Evolutionary conservation across 2,329 filamentous ascomycete species (phyloP).

Genomic region (Ophiosphaerella korrae): DNA sequence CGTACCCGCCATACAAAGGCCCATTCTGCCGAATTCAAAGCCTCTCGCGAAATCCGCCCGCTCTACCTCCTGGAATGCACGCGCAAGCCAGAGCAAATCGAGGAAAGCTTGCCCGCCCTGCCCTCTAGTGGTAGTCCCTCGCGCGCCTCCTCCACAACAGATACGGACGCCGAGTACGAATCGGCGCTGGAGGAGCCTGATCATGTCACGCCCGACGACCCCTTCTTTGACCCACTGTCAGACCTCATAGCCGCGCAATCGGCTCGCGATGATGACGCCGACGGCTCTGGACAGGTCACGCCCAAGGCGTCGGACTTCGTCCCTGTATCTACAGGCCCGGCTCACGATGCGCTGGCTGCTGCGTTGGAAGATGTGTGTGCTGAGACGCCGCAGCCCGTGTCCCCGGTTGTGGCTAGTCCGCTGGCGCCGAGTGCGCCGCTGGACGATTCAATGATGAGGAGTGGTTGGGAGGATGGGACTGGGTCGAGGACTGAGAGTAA

Average conservation of each 20-base stretch:
- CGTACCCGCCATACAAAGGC: constrained; percentile 52
- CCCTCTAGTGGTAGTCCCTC: constrained; percentile 53
- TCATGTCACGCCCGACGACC: constrained; percentile 25
- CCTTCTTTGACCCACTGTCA: constrained; percentile 27
- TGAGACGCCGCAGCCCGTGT: constrained; percentile 14
- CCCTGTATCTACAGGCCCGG: constrained; percentile 12
- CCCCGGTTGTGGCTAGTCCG: constrained; percentile 16
- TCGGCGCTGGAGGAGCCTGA: constrained; percentile 50
- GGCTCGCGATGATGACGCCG: constrained; percentile 49
- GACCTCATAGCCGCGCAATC: constrained; percentile 23
- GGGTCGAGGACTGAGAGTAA: constrained; percentile 27
- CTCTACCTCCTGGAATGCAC: constrained; percentile 78
- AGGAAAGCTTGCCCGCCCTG: constrained; percentile 57
- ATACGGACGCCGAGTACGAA: constrained; percentile 52
- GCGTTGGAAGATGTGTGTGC: constrained; percentile 25
- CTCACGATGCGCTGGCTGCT: constrained; percentile 29
- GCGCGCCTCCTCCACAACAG: constrained; percentile 40
- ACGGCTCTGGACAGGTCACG: constrained; percentile 70
- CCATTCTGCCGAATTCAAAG: constrained; percentile 59
- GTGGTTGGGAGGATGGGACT: constrained; percentile 9
- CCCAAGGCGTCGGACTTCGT: constrained; percentile 65
- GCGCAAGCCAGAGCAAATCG: constrained; percentile 38
- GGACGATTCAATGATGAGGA: constrained; percentile 33
- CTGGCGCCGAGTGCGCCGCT: constrained; percentile 30
- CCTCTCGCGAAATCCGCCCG: constrained; percentile 73